Evolutionary conservation across 208 protist genomes (phyloP), one percentile per base, ranked within the genome.

Genomic region (Leishmania martiniquensis): DNA sequence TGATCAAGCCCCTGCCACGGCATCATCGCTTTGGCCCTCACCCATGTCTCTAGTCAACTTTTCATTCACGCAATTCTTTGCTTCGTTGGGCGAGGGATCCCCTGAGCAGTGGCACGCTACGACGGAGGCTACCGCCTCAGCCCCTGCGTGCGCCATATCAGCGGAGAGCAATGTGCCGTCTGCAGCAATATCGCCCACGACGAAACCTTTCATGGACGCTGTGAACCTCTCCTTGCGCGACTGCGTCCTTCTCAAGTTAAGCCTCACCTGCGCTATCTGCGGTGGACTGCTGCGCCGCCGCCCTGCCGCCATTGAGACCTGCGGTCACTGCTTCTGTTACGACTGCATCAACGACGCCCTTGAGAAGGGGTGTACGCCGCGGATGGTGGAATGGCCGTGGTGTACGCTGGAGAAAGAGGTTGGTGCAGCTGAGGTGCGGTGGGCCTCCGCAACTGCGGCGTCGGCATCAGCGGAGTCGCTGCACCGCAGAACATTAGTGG

Each of bases 301-400:
- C 7, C 84, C 90, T 9, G 81, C 83, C 34, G 85, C 80, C 34
- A 77, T 95, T 47, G 85, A 92, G 51, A 90, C 87, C 15, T 97
- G 93, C 63, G 93, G 93, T 0, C 93, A 97, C 77, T 83, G 68
- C 42, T 97, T 95, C 84, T 97, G 93, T 72, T 82, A 87, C 39
- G 62, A 82, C 45, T 97, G 93, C 79, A 91, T 97, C 63, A 90
- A 94, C 76, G 37, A 22, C 17, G 91, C 73, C 7, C 75, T 95
- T 7, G 93, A 95, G 82, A 72, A 90, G 4, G 91, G 93, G 0
- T 91, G 80, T 59, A 69, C 63, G 59, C 76, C 79, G 15, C 65
- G 90, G 57, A 45, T n/a, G 63, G 51, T 49, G 22, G 77, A 80
- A 66, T 86, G 85, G 86, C 82, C 87, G 49, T 88, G 79, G 83